A percentile compares a stretch with the other conserved stretches of the same genome.
Conservation (phyloP, 176 grass and related monocot genomes). For the Microstegium vimineum region DNA sequence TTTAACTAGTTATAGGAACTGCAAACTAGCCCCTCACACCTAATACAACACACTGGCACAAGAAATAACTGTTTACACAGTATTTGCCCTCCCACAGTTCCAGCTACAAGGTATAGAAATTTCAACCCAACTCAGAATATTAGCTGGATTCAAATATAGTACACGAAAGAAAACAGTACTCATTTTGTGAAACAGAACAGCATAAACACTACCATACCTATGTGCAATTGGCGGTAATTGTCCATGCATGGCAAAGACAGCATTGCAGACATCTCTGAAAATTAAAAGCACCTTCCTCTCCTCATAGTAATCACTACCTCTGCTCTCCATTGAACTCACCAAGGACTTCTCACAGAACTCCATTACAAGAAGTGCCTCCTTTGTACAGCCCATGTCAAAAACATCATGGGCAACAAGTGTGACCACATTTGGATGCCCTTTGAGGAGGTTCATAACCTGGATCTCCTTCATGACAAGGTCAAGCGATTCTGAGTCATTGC, state of each 20-base stretch:
- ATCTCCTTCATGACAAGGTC: conserved; percentile 79
- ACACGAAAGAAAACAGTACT: background rate
- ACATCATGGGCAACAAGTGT: conserved; percentile 58
- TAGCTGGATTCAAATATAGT: conserved; percentile 3
- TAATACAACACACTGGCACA: background rate
- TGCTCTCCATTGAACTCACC: conserved; percentile 55
- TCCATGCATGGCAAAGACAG: conserved; percentile 77
- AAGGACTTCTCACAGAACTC: conserved; percentile 80
- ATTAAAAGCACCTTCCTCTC: conserved; percentile 74
- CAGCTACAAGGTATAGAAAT: conserved; percentile 22
- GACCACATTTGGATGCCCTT: conserved; percentile 80
- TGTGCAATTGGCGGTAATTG: conserved; percentile 83
- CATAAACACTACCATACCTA: conserved; percentile 40
- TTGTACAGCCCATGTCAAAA: conserved; percentile 76
- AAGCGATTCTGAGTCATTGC: conserved; percentile 64
- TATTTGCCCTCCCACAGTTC: background rate
- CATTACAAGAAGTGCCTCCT: conserved; percentile 70
- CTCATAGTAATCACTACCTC: conserved; percentile 69
- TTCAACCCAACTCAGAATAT: background rate
- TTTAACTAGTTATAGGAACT: background rate
- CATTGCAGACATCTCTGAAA: conserved; percentile 78
- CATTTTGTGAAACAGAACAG: conserved; percentile 5
- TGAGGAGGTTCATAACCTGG: conserved; percentile 62
- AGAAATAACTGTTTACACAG: background rate
- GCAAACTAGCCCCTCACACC: background rate